A percentile compares a stretch with the other conserved stretches of the same genome.
These are phyloP conservation scores for Tremella fuciformis DNA, from an alignment of 768 basidiomycete species.

Conservation along the genomic window DNA sequence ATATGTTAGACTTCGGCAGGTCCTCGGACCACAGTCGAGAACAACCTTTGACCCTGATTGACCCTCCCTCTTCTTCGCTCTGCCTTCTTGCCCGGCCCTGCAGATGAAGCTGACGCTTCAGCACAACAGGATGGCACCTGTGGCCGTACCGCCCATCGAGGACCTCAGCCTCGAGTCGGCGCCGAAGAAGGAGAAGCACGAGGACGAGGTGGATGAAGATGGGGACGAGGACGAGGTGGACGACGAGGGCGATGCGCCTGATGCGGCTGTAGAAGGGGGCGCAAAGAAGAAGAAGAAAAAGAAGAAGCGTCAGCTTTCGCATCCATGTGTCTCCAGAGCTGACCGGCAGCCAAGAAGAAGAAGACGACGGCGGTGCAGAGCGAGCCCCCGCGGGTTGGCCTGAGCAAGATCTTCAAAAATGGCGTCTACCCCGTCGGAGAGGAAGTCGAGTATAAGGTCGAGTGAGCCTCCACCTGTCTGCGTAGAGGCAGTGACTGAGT, in stretches of 20 bases:
- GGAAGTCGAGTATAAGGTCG: conserved; percentile 83
- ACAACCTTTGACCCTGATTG: conserved; percentile 25
- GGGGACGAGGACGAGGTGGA: conserved; percentile 4
- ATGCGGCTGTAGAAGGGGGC: conserved; percentile 5
- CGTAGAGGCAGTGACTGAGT: background rate
- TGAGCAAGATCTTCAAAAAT: conserved; percentile 81
- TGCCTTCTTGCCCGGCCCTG: background rate
- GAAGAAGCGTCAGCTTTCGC: conserved; percentile 56
- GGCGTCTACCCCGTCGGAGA: conserved; percentile 91
- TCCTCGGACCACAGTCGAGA: conserved; percentile 19
- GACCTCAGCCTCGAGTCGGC: conserved; percentile 7
- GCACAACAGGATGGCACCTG: conserved; percentile 12
- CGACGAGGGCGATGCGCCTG: background rate
- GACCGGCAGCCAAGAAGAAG: conserved; percentile 59
- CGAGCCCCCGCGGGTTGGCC: conserved; percentile 85
- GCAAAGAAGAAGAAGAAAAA: conserved; percentile 88
- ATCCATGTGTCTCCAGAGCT: background rate
- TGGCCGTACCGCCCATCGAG: conserved; percentile 9
- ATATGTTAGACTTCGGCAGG: conserved; percentile 49
- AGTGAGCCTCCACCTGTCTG: conserved; percentile 61
- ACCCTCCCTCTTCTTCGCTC: background rate
- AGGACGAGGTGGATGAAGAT: conserved; percentile 23
- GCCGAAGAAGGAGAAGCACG: conserved; percentile 24
- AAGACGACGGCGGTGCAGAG: conserved; percentile 61
- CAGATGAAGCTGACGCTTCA: conserved; percentile 11